phyloP scores from a whole-genome alignment of 1,284 basidiomycete species.

The Heterobasidion parviporum region DNA sequence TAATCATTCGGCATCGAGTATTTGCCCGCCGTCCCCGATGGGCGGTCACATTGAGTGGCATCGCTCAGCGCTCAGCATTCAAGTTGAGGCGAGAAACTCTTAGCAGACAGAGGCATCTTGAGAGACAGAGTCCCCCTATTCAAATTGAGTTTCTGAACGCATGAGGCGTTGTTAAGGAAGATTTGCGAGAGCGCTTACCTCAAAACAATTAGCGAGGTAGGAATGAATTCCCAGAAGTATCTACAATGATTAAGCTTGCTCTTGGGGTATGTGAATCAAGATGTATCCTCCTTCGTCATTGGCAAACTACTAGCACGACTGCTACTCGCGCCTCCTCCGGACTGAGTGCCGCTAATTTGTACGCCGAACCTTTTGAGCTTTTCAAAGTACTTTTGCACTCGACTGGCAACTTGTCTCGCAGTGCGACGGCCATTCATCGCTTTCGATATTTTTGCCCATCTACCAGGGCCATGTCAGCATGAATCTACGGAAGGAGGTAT shows the following conservation, averaged over 20 bases:
- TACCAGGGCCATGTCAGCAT: constrained; percentile 17
- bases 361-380: constrained; percentile 70
- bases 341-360: constrained; percentile 10
- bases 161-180: no score
- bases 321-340: not conserved
- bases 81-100: no score
- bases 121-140: no score
- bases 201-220: no score
- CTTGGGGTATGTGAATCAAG: not conserved
- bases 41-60: no score
- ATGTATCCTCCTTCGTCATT: not conserved
- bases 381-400: constrained; percentile 79
- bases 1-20: no score
- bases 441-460: constrained; percentile 72
- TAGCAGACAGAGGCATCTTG: no score
- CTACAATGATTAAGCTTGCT: not conserved
- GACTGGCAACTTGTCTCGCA: constrained; percentile 74
- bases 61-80: no score
- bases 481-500: not conserved
- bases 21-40: no score
- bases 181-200: no score
- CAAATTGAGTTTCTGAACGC: no score
- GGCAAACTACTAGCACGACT: not conserved
- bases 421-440: constrained; percentile 72
- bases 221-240: no score